Evolutionary conservation across 768 basidiomycete genomes (phyloP).

Genomic region (Rhodotorula diobovata): DNA sequence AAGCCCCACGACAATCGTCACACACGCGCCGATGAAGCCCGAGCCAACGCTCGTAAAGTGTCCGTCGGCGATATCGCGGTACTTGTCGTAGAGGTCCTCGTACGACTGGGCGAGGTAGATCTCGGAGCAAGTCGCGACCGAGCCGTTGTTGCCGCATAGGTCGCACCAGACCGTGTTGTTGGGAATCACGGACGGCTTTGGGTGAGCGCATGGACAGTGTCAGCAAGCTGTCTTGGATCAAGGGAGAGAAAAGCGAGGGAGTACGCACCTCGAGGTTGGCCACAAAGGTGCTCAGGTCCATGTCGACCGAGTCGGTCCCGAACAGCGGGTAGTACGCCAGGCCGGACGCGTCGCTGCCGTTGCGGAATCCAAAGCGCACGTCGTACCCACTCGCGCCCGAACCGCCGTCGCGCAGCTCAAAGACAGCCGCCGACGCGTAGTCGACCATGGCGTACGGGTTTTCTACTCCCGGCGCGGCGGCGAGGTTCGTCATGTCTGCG

Average conservation of each 20-base stretch:
- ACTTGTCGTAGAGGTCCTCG: constrained; percentile 18
- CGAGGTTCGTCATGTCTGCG: constrained; percentile 60
- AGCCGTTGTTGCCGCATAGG: constrained; percentile 16
- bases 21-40: constrained; percentile 43
- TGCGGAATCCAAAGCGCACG: constrained; percentile 44
- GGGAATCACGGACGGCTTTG: constrained; percentile 33
- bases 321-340: constrained; percentile 40
- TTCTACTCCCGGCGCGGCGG: constrained; percentile 3
- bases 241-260: not conserved
- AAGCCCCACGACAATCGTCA: constrained; percentile 37
- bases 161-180: constrained; percentile 39
- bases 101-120: constrained; percentile 12
- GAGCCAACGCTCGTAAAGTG: constrained; percentile 42
- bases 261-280: constrained; percentile 28
- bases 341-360: constrained; percentile 31
- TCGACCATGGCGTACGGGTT: constrained; percentile 40
- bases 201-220: not conserved
- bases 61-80: constrained; percentile 29
- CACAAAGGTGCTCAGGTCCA: constrained; percentile 35
- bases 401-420: constrained; percentile 39
- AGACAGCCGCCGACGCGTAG: constrained; percentile 42
- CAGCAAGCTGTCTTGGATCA: not conserved
- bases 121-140: constrained; percentile 12
- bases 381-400: constrained; percentile 20
- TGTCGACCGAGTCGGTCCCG: constrained; percentile 22